Conservation (phyloP, 768 basidiomycete genomes). For the Auriscalpium vulgare region DNA sequence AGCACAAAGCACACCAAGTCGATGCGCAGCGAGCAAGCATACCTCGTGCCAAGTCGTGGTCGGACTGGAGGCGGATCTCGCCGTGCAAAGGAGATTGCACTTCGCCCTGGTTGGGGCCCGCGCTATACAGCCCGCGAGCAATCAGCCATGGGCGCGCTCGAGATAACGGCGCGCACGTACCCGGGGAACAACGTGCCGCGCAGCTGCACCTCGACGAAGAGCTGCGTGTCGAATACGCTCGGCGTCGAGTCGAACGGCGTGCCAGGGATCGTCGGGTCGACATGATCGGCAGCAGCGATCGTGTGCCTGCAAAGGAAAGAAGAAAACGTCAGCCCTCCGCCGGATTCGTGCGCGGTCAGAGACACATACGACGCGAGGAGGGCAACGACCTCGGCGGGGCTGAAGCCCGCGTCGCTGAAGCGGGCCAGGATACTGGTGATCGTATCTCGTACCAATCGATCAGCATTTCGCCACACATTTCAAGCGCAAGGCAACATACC, state of each 20-base stretch:
- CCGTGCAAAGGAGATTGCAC: constrained; percentile 31
- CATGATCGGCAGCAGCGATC: constrained; percentile 12
- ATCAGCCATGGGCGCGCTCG: neutral
- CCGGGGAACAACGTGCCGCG: constrained; percentile 35
- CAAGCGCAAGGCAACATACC: neutral
- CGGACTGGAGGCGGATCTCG: constrained; percentile 39
- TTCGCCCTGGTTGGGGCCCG: constrained; percentile 31
- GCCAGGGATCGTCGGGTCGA: constrained; percentile 22
- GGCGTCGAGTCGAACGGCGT: constrained; percentile 42
- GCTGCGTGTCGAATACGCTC: constrained; percentile 34
- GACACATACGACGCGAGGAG: constrained; percentile 25
- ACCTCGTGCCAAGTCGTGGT: constrained; percentile 22
- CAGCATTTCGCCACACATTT: neutral
- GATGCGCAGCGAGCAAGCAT: neutral
- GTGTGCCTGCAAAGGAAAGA: constrained; percentile 6
- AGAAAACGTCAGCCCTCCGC: neutral
- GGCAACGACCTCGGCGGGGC: constrained; percentile 26
- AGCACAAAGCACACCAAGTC: neutral
- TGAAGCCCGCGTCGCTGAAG: constrained; percentile 28
- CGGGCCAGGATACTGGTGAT: constrained; percentile 20
- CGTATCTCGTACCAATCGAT: constrained; percentile 6
- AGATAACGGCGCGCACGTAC: constrained; percentile 14
- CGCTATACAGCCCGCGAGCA: constrained; percentile 18
- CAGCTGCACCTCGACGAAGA: constrained; percentile 37
- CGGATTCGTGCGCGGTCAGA: neutral